Evolutionary conservation across 2,329 filamentous ascomycete genomes (phyloP).

Genomic region (Septoria linicola): DNA sequence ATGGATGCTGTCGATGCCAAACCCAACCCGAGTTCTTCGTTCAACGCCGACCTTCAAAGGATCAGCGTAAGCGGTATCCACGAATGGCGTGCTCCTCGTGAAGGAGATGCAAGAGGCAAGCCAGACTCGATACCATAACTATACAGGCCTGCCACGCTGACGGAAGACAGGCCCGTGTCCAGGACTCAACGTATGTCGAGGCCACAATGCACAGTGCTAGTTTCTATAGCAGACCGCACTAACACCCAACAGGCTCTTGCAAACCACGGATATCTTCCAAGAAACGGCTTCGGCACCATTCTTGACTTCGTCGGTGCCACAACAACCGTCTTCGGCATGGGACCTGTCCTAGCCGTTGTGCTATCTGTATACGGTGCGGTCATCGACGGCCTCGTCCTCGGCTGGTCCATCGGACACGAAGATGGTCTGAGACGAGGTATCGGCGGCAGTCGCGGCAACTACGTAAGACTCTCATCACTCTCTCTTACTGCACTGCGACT

Average conservation of each 20-base stretch:
- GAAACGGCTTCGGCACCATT: constrained; percentile 37
- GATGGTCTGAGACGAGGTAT: constrained; percentile 30
- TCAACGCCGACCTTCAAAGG: neutral
- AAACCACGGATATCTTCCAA: constrained; percentile 38
- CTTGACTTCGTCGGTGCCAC: constrained; percentile 34
- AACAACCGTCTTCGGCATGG: constrained; percentile 33
- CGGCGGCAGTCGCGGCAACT: constrained; percentile 36
- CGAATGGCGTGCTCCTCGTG: constrained; percentile 27
- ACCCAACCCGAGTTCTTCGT: neutral
- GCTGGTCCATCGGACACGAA: constrained; percentile 31
- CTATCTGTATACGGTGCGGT: constrained; percentile 38
- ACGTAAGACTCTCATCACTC: constrained; percentile 21
- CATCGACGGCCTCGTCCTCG: constrained; percentile 32
- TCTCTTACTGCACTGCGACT: neutral
- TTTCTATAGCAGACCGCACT: too few species aligned
- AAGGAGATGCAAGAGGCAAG: constrained; percentile 35
- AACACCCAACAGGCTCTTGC: constrained; percentile 22
- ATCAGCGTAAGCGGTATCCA: constrained; percentile 22
- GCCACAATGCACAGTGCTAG: too few species aligned
- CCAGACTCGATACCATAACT: too few species aligned
- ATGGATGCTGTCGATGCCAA: neutral
- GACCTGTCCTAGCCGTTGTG: constrained; percentile 35
- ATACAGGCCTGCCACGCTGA: too few species aligned
- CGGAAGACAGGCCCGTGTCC: too few species aligned
- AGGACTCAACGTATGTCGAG: constrained; percentile 34